Percentiles rank a stretch among this genome's conserved stretches.
Evolutionary conservation across 129 eudicot species (phyloP).

Genomic region (Centrapalus pauciflorus): DNA sequence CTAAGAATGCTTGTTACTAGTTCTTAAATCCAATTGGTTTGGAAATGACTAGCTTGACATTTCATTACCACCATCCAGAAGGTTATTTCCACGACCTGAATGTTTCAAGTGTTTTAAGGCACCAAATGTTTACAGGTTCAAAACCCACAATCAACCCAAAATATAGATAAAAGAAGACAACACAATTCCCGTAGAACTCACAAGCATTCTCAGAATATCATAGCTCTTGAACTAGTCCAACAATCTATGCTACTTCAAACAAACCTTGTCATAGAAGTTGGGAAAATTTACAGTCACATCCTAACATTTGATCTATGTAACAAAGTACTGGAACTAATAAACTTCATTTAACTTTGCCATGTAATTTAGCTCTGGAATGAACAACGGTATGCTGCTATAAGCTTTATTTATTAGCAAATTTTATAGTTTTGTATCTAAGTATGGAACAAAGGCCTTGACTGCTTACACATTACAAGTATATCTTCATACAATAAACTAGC

Average conservation of each 20-base stretch:
- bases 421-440: not conserved
- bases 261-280: not conserved
- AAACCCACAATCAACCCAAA: conserved; percentile 3
- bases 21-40: not conserved
- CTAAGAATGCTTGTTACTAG: too few relatives aligned
- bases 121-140: conserved; percentile 2
- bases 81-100: not conserved
- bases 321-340: conserved; percentile 2
- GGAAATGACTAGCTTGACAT: not conserved
- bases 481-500: not conserved
- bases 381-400: not conserved
- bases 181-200: not conserved
- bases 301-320: not conserved
- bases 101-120: not conserved
- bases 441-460: not conserved
- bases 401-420: not conserved
- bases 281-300: conserved; percentile 5
- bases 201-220: not conserved
- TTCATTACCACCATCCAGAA: not conserved
- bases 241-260: not conserved
- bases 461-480: not conserved
- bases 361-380: conserved; percentile 1
- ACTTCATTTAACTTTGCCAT: conserved; percentile 7
- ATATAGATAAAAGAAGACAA: not conserved
- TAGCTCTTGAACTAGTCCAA: not conserved